Percentiles rank a stretch among this genome's conserved stretches.
Evolutionary conservation across 1,284 basidiomycete genomes (phyloP).

Genomic region (Phellinidium pouzarii): DNA sequence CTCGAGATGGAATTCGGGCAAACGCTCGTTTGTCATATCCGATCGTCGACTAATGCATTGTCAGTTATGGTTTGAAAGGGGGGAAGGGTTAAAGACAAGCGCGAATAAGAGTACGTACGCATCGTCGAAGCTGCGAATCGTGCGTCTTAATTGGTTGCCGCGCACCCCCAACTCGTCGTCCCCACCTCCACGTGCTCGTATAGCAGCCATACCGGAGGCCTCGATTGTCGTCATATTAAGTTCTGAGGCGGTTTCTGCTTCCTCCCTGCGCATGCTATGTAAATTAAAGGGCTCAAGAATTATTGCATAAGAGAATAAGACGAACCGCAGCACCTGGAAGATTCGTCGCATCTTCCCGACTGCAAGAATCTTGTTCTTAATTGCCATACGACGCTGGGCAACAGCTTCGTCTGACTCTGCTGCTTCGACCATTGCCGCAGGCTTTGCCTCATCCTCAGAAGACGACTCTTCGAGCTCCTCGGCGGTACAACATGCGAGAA

Average conservation of each 20-base stretch:
- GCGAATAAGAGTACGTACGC: conserved; percentile 67
- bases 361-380: conserved; percentile 94
- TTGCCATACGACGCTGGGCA: conserved; percentile 58
- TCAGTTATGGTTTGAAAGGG: background rate
- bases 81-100: background rate
- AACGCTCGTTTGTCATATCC: conserved; percentile 89
- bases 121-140: conserved; percentile 87
- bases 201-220: conserved; percentile 12
- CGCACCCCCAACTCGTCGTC: conserved; percentile 45
- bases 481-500: conserved; percentile 89
- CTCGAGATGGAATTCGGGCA: conserved; percentile 57
- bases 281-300: conserved; percentile 4
- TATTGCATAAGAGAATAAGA: conserved; percentile 13
- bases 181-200: conserved; percentile 35
- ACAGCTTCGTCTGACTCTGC: conserved; percentile 38
- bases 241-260: conserved; percentile 91
- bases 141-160: conserved; percentile 61
- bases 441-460: conserved; percentile 36
- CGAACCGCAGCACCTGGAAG: conserved; percentile 81
- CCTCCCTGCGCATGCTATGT: conserved; percentile 59
- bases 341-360: conserved; percentile 91
- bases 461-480: conserved; percentile 81
- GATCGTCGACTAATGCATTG: conserved; percentile 61
- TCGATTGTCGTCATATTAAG: conserved; percentile 53
- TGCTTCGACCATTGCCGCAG: conserved; percentile 36